phyloP scores from a whole-genome alignment of 768 basidiomycete species.

The Podaxis pistillaris region DNA sequence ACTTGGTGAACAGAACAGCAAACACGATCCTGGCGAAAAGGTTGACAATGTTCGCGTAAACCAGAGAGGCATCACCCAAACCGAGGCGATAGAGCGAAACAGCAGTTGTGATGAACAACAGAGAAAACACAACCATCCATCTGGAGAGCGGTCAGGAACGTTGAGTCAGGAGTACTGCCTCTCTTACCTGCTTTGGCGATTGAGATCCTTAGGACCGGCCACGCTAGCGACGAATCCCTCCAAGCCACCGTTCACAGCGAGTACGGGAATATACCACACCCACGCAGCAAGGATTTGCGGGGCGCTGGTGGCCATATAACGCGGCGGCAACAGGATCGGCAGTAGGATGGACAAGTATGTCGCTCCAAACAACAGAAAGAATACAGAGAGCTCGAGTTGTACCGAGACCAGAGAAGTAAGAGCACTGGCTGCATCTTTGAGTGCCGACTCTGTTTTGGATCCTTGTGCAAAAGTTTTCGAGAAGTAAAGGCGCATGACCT shows the following conservation, averaged over 20 bases:
- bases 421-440: conserved; percentile 45
- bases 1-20: conserved; percentile 45
- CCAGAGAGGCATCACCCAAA: conserved; percentile 66
- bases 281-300: conserved; percentile 76
- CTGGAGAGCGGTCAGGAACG: conserved; percentile 25
- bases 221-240: conserved; percentile 90
- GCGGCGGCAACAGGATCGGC: conserved; percentile 65
- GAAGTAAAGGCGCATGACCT: conserved; percentile 87
- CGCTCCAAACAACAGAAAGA: conserved; percentile 74
- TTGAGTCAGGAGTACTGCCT: background rate
- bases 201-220: conserved; percentile 65
- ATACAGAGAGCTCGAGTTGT: conserved; percentile 63
- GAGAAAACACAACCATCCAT: conserved; percentile 81
- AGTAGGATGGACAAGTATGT: conserved; percentile 71
- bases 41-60: conserved; percentile 76
- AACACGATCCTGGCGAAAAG: conserved; percentile 63
- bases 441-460: conserved; percentile 16
- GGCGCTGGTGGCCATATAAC: conserved; percentile 76
- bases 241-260: conserved; percentile 87
- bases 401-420: conserved; percentile 61
- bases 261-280: conserved; percentile 84
- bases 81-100: conserved; percentile 42
- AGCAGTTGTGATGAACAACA: conserved; percentile 59
- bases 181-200: conserved; percentile 59
- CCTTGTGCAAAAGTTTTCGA: conserved; percentile 52